phyloP scores from a whole-genome alignment of 371 early-diverging fungal species.

The Saksenaea oblongispora region DNA sequence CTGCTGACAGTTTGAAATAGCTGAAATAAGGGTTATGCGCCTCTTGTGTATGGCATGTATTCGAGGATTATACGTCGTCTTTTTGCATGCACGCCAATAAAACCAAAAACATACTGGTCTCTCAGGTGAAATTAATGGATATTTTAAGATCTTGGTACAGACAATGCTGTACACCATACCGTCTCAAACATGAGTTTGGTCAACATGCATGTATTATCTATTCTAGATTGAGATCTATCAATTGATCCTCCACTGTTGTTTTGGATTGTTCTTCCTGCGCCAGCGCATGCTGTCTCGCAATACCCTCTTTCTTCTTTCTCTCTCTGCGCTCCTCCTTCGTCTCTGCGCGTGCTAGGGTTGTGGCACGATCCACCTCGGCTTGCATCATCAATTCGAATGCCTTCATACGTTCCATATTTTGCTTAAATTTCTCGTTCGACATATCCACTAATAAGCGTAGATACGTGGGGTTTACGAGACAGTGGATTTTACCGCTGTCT shows the following conservation, averaged over 20 bases:
- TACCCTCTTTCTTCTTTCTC: slow-evolving; percentile 55
- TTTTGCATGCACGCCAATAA: background rate
- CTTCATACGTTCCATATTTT: slow-evolving; percentile 53
- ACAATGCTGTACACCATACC: background rate
- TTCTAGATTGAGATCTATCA: slow-evolving; percentile 10
- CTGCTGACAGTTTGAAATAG: background rate
- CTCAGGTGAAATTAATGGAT: background rate
- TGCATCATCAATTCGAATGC: slow-evolving; percentile 45
- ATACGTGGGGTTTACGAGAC: slow-evolving; percentile 51
- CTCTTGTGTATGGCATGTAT: background rate
- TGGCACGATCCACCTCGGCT: slow-evolving; percentile 17
- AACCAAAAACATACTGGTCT: background rate
- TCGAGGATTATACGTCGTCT: background rate
- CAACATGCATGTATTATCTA: background rate
- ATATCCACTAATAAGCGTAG: slow-evolving; percentile 43
- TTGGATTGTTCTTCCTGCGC: background rate
- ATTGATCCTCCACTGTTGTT: background rate
- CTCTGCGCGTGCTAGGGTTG: slow-evolving; percentile 26
- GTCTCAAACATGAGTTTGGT: background rate
- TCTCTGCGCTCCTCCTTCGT: slow-evolving; percentile 60
- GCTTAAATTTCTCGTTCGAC: slow-evolving; percentile 57
- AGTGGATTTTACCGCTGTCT: slow-evolving; percentile 30
- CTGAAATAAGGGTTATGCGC: slow-evolving; percentile 2
- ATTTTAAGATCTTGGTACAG: background rate
- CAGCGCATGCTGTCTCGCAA: slow-evolving; percentile 21